Evolutionary conservation across 306 rosid genomes (phyloP).

Genomic region (Urtica urens): DNA sequence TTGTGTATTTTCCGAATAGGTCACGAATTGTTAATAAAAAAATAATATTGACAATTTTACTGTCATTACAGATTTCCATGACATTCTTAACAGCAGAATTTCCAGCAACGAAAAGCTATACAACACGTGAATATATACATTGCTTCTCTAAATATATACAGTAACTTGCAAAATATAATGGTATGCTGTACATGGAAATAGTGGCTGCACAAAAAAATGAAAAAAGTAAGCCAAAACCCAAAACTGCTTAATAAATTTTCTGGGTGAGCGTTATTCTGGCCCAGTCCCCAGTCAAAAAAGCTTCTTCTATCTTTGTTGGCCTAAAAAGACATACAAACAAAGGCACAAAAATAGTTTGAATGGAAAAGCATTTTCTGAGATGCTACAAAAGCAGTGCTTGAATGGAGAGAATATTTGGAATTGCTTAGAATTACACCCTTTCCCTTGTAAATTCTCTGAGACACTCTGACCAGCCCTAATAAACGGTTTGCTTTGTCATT

Average conservation of each 20-base stretch:
- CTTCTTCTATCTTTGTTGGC: conserved; percentile 72
- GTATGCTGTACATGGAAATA: conserved; percentile 9
- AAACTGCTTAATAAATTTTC: conserved; percentile 26
- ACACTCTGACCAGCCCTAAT: conserved; percentile 19
- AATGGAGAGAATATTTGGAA: conserved; percentile 49
- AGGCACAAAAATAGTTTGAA: conserved; percentile 72
- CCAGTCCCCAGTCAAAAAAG: conserved; percentile 73
- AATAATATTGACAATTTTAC: too few relatives aligned
- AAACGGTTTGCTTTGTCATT: conserved; percentile 43
- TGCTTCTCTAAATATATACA: too few relatives aligned
- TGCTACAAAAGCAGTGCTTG: conserved; percentile 86
- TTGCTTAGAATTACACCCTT: conserved; percentile 50
- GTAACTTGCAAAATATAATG: too few relatives aligned
- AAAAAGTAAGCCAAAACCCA: conserved; percentile 37
- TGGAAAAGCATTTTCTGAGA: conserved; percentile 39
- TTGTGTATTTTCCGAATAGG: too few relatives aligned
- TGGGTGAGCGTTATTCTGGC: conserved; percentile 15
- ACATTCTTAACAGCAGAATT: too few relatives aligned
- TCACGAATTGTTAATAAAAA: too few relatives aligned
- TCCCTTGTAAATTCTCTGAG: too few relatives aligned
- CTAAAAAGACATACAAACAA: conserved; percentile 94
- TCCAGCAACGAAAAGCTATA: too few relatives aligned
- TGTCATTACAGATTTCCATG: too few relatives aligned
- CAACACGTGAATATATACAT: too few relatives aligned
- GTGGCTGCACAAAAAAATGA: conserved; percentile 1